These are phyloP conservation scores for Phytophthora hibernalis DNA, from an alignment of 352 stramenopile species.

Conservation along the genomic window DNA sequence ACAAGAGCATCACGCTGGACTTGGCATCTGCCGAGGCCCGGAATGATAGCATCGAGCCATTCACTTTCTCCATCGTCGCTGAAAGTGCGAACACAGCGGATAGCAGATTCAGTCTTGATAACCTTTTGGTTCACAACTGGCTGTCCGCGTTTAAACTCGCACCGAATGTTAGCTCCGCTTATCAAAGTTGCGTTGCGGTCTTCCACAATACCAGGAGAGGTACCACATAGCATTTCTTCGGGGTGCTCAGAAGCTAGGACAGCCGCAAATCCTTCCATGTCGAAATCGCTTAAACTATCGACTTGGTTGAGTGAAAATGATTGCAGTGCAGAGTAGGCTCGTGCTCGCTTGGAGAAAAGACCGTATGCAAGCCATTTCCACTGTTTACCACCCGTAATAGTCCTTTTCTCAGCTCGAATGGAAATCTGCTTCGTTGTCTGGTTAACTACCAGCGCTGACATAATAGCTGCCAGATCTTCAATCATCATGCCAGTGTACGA, in stretches of 20 bases:
- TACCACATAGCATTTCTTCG: slow-evolving; percentile 18
- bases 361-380: slow-evolving; percentile 24
- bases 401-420: slow-evolving; percentile 1
- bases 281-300: not conserved
- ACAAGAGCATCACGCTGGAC: slow-evolving; percentile 8
- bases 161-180: slow-evolving; percentile 6
- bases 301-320: slow-evolving; percentile 6
- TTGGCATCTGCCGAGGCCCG: slow-evolving; percentile 16
- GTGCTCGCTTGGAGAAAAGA: slow-evolving; percentile 21
- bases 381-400: not conserved
- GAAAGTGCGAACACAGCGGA: slow-evolving; percentile 10
- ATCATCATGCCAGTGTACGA: not conserved
- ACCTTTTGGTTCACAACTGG: not conserved
- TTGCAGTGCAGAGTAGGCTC: slow-evolving; percentile 1
- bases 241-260: slow-evolving; percentile 14
- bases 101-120: not conserved
- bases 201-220: not conserved
- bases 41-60: slow-evolving; percentile 9
- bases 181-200: slow-evolving; percentile 10
- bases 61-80: slow-evolving; percentile 16
- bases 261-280: slow-evolving; percentile 4
- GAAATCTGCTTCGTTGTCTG: slow-evolving; percentile 12
- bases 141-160: slow-evolving; percentile 1
- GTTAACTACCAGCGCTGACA: slow-evolving; percentile 13
- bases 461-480: slow-evolving; percentile 5